A percentile compares a stretch with the other conserved stretches of the same genome.
Evolutionary conservation across 2,329 filamentous ascomycete genomes (phyloP).

Genomic region (Talaromyces atroroseus): DNA sequence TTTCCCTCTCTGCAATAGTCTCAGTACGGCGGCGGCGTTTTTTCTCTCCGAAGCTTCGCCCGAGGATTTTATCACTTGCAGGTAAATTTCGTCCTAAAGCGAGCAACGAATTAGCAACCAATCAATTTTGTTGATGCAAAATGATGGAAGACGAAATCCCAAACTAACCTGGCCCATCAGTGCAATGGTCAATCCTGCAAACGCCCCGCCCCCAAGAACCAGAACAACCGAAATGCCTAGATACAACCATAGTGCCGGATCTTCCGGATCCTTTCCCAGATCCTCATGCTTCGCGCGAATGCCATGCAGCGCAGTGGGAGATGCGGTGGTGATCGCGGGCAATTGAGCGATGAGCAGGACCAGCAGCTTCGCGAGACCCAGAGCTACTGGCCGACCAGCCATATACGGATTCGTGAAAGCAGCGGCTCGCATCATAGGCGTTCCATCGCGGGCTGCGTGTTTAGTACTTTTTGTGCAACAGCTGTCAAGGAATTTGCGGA

Average conservation of each 20-base stretch:
- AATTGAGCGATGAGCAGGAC: slow-evolving; percentile 33
- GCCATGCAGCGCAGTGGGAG: slow-evolving; percentile 21
- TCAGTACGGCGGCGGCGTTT: slow-evolving; percentile 75
- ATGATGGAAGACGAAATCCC: neutral
- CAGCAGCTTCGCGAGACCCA: slow-evolving; percentile 39
- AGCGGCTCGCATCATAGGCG: neutral
- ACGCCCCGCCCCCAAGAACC: slow-evolving; percentile 83
- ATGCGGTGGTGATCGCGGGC: slow-evolving; percentile 35
- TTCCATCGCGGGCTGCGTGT: neutral
- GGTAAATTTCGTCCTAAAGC: slow-evolving; percentile 84
- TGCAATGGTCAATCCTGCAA: slow-evolving; percentile 75
- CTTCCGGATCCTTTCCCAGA: slow-evolving; percentile 49
- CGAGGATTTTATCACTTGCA: slow-evolving; percentile 87
- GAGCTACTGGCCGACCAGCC: slow-evolving; percentile 33
- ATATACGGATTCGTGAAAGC: slow-evolving; percentile 25
- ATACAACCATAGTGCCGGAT: slow-evolving; percentile 72
- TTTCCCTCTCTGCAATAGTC: slow-evolving; percentile 78
- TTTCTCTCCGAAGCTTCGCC: slow-evolving; percentile 78
- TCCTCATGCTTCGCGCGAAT: slow-evolving; percentile 24
- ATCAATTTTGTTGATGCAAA: neutral
- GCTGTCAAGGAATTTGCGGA: neutral
- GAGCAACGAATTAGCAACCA: neutral
- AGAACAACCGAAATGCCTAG: slow-evolving; percentile 71
- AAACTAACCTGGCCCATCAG: slow-evolving; percentile 56
- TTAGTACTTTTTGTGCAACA: neutral